Base-by-base conservation (phyloP, 345 rosid species). In the Euphorbia peplus region DNA sequence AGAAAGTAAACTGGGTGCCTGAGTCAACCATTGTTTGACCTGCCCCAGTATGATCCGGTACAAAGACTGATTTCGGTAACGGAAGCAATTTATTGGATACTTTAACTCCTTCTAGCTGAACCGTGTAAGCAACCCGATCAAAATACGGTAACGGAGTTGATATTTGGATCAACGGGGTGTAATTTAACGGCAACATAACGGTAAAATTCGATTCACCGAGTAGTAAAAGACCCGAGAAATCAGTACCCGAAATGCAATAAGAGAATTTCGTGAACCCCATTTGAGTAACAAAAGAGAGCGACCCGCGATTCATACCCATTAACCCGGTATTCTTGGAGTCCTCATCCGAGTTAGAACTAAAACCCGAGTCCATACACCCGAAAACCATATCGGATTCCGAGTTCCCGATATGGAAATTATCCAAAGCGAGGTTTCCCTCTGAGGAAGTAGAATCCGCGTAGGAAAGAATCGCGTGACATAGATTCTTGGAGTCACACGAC, bases 1-100 rank as follows among this genome's bases (percentile, higher is more conserved):
- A 76, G 88, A 86, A 93, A 13, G 88, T 86, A 77, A 93, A 93
- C 69, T 93, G 98, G 14, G 98, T 86, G 30, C 98, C 97, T 46
- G 96, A 92, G 67, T 92, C 96, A 8, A 92, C 91, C 96, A 92
- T 92, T 18, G 98, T 93, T 66, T 93, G 98, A 69, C 97, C 97
- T 7, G 96, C 97, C 26, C 98, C 97, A 42, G 98, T 89, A 55
- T 93, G 97, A 42, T 93, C 98, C 63, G 97, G 98, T 21, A 69
- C 81, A 7, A 93, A 82, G 42, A 81, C 79, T 15, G 87, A 85
- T 78, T 82, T 77, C 19, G 93, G 88, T 26, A 93, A 64, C 4
- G 86, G 76, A 1, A 93, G 80, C 19, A 84, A 62, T 63, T 79
- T 82, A 13, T 82, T 82, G 60, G 82, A 78, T 11, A 93, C 97